Evolutionary conservation across 768 basidiomycete species (phyloP).

Genomic region (Russula foetens): DNA sequence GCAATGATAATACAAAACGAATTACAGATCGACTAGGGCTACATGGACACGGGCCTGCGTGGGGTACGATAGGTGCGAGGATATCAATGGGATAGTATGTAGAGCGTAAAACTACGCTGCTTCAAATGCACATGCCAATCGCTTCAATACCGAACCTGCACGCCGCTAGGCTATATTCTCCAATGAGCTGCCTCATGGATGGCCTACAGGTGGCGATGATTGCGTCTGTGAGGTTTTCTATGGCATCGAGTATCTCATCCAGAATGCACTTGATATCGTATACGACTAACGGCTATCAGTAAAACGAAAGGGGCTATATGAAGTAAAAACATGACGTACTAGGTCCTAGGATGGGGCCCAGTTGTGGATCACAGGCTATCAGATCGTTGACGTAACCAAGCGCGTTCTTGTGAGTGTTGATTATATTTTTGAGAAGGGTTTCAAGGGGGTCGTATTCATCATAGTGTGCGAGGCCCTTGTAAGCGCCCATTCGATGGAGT

Average conservation of each 20-base stretch:
- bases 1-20: conserved; percentile 22
- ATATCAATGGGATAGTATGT: conserved; percentile 25
- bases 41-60: conserved; percentile 18
- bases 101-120: conserved; percentile 21
- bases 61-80: conserved; percentile 26
- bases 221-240: conserved; percentile 43
- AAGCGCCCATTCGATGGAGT: conserved; percentile 26
- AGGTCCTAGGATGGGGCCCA: conserved; percentile 47
- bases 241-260: conserved; percentile 40
- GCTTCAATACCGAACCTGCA: conserved; percentile 24
- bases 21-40: conserved; percentile 15
- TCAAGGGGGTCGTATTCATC: conserved; percentile 38
- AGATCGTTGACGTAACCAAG: conserved; percentile 30
- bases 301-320: background rate
- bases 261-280: conserved; percentile 54
- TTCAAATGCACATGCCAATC: conserved; percentile 20
- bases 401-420: conserved; percentile 42
- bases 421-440: conserved; percentile 38
- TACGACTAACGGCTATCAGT: conserved; percentile 34
- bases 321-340: conserved; percentile 29
- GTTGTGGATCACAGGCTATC: conserved; percentile 33
- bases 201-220: conserved; percentile 36
- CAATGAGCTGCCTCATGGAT: conserved; percentile 26
- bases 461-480: conserved; percentile 47
- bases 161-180: conserved; percentile 19